These are phyloP conservation scores for Podaxis pistillaris DNA, from an alignment of 768 basidiomycete species.

Conservation along the genomic window DNA sequence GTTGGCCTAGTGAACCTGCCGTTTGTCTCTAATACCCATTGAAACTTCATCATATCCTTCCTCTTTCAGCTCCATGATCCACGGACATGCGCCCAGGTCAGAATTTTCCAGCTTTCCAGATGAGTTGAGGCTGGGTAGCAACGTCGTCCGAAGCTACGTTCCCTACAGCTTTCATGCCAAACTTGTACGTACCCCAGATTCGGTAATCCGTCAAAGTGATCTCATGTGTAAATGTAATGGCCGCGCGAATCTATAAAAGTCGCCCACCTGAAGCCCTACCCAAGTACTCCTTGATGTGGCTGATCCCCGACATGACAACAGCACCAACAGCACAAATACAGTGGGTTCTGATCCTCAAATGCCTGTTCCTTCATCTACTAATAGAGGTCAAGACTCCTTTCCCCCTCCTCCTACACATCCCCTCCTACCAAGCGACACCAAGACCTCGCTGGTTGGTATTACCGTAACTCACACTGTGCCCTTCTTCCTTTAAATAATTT, in stretches of 20 bases:
- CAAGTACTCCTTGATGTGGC: constrained; percentile 16
- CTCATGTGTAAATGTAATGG: constrained; percentile 11
- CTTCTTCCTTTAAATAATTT: constrained; percentile 7
- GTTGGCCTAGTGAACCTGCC: constrained; percentile 12
- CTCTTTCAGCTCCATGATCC: constrained; percentile 10
- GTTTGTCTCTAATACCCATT: neutral
- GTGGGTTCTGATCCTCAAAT: constrained; percentile 5
- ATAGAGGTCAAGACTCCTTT: constrained; percentile 7
- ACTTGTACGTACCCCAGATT: constrained; percentile 6
- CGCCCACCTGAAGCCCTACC: constrained; percentile 11
- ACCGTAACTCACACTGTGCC: constrained; percentile 1
- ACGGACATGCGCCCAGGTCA: constrained; percentile 9
- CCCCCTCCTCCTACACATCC: neutral
- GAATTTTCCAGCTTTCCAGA: constrained; percentile 9
- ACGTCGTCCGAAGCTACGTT: constrained; percentile 17
- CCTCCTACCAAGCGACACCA: constrained; percentile 1
- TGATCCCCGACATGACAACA: constrained; percentile 20
- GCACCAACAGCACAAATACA: constrained; percentile 16
- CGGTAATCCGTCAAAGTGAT: constrained; percentile 11
- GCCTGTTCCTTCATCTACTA: neutral
- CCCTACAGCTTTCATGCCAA: constrained; percentile 18
- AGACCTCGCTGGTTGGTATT: constrained; percentile 2
- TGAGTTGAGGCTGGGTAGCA: constrained; percentile 14
- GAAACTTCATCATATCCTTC: constrained; percentile 7
- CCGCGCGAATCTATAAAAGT: constrained; percentile 13